phyloP scores from a whole-genome alignment of 1,139 yeast genomes.

The Pichia sp. region DNA sequence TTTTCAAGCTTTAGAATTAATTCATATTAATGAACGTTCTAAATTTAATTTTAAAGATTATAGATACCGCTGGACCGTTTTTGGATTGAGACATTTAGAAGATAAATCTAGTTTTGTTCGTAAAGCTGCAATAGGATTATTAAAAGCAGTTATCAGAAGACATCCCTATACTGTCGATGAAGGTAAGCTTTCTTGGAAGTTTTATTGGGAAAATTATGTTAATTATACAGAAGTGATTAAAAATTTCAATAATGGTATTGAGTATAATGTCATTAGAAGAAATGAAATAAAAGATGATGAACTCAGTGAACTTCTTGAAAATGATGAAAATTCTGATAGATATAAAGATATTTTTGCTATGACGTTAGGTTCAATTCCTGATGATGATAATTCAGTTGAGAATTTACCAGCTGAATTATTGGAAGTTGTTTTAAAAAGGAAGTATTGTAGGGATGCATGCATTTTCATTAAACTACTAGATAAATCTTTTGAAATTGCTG shows the following conservation, averaged over 20 bases:
- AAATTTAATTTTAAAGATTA: constrained; percentile 58
- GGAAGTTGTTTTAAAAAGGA: constrained; percentile 23
- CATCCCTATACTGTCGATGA: constrained; percentile 88
- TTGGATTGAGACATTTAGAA: constrained; percentile 72
- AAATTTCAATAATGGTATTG: constrained; percentile 4
- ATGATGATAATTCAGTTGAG: constrained; percentile 19
- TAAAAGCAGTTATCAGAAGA: constrained; percentile 62
- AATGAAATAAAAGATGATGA: constrained; percentile 18
- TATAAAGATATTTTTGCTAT: constrained; percentile 19
- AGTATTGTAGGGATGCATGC: constrained; percentile 56
- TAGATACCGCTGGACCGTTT: constrained; percentile 43
- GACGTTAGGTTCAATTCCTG: constrained; percentile 5
- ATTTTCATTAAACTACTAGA: constrained; percentile 66
- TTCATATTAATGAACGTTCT: constrained; percentile 58
- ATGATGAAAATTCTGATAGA: constrained; percentile 2
- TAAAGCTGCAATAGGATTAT: constrained; percentile 69
- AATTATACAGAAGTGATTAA: constrained; percentile 5
- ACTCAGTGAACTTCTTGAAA: constrained; percentile 5
- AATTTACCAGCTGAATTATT: constrained; percentile 22
- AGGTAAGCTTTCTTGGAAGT: constrained; percentile 43
- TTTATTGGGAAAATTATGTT: constrained; percentile 14
- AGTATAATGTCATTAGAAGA: constrained; percentile 6
- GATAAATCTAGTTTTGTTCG: constrained; percentile 85
- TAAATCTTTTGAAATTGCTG: constrained; percentile 52
- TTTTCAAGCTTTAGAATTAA: constrained; percentile 59